These are phyloP conservation scores for Quercus engelmannii DNA, from an alignment of 306 rosid species.

Conservation along the genomic window DNA sequence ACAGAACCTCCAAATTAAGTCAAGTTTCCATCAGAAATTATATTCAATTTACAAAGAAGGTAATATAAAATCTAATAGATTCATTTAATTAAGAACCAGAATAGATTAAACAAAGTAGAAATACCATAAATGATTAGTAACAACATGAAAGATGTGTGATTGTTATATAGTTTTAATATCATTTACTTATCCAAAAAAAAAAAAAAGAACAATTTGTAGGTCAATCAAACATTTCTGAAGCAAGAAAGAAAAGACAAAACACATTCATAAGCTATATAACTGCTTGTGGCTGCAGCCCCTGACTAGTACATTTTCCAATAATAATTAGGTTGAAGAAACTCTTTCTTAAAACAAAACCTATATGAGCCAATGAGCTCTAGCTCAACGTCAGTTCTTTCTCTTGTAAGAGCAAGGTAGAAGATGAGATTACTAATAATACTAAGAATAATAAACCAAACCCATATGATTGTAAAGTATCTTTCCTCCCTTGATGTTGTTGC, in stretches of 20 bases:
- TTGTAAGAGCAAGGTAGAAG: not conserved
- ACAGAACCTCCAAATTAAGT: constrained; percentile 5
- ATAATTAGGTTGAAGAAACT: no score
- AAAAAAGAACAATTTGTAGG: no score
- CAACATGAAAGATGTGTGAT: not conserved
- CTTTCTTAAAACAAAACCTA: not conserved
- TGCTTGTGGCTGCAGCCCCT: not conserved
- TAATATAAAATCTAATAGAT: not conserved
- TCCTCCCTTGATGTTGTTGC: not conserved
- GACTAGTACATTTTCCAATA: no score
- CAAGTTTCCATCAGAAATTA: not conserved
- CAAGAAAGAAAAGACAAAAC: no score
- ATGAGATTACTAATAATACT: no score
- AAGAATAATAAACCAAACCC: no score
- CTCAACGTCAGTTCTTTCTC: no score
- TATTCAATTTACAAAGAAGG: not conserved
- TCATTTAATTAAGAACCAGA: not conserved
- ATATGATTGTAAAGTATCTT: not conserved
- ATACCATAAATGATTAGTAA: not conserved
- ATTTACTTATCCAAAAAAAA: no score
- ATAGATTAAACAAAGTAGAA: not conserved
- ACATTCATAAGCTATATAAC: not conserved
- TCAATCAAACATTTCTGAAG: no score
- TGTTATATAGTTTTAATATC: not conserved
- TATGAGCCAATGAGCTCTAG: no score